Base-by-base conservation (phyloP, 495 filamentous ascomycete species). In the Eremomyces bilateralis region DNA sequence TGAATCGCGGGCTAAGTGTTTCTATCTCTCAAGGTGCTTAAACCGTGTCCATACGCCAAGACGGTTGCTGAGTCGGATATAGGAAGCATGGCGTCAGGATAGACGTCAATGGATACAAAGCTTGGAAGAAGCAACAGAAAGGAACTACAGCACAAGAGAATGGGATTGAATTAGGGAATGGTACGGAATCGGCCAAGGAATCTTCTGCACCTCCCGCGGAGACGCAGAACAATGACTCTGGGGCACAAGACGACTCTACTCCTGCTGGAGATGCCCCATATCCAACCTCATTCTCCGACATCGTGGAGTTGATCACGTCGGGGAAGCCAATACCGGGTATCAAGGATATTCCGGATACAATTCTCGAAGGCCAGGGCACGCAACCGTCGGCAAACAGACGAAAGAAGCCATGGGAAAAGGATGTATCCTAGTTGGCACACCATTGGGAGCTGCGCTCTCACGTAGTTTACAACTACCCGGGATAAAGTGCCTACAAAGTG, bases 271-370 rank as follows among this genome's bases (percentile, higher is more conserved):
- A 46, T 11, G 41, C 54, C 20, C 68, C 74, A 2, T 93, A 93
- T 50, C 88, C 88, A 3, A 72, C 71, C 17, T 76, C 75, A 2
- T 95, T 97, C 47, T 71, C 78, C 19, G 73, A 85, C 38, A 83
- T 97, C 33, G 73, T 93, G 22, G 82, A 80, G 29, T 69, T 94
- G 20, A 80, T 97, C 42, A 76, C 75, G 3, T 75, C 65, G 15
- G 83, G 82, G 29, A 69, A 82, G 50, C 72, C 75, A 3, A 77
- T 97, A 33, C 79, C 82, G 0, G 88, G 88, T 1, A 90, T 97
- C 46, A 72, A 73, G 42, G 63, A 94, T 40, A 88, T 97, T 42
- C 83, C 90, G 11, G 65, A 80, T 41, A 88, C 72, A 0, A 64
- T 94, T 4, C 64, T 88, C 20, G 56, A 66, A 17, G 74, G 72